Evolutionary conservation across 225 moss, liverwort and hornwort genomes (phyloP).

Genomic region (Takakia lepidozioides): DNA sequence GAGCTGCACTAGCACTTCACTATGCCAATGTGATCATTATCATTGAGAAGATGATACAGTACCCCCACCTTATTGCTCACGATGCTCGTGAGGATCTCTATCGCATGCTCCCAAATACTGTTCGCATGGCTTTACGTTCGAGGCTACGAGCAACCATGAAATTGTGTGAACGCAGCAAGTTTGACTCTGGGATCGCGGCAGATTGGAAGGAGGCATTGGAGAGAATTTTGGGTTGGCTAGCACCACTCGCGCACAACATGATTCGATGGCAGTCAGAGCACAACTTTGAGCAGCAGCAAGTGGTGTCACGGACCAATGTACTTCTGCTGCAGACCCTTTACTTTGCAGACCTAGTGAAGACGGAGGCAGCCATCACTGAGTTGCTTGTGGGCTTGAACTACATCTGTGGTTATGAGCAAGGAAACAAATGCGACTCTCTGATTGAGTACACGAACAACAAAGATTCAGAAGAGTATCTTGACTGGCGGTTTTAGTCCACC

Average conservation of each 20-base stretch:
- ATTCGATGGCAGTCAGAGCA: constrained; percentile 59
- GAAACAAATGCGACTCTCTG: constrained; percentile 10
- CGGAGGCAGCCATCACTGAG: constrained; percentile 47
- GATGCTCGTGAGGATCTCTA: constrained; percentile 95
- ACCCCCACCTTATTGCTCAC: constrained; percentile 83
- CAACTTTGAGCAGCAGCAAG: constrained; percentile 58
- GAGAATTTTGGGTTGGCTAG: constrained; percentile 82
- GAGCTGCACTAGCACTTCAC: constrained; percentile 88
- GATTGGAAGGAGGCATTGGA: constrained; percentile 92
- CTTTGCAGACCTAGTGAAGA: constrained; percentile 39
- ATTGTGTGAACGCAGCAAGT: constrained; percentile 47
- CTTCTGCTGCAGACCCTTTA: constrained; percentile 51
- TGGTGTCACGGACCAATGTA: constrained; percentile 37
- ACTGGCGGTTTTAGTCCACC: constrained; percentile 34
- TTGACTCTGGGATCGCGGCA: constrained; percentile 78
- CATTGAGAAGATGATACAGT: constrained; percentile 90
- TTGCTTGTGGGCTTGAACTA: constrained; percentile 50
- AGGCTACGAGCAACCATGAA: constrained; percentile 40
- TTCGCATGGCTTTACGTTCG: constrained; percentile 71
- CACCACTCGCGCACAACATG: constrained; percentile 83
- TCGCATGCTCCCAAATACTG: constrained; percentile 83
- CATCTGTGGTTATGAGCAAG: constrained; percentile 47
- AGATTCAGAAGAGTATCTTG: constrained; percentile 31
- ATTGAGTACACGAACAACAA: constrained; percentile 13
- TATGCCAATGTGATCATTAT: constrained; percentile 90